Conservation (phyloP, 2,329 filamentous ascomycete genomes). For the Alternaria viburni region DNA sequence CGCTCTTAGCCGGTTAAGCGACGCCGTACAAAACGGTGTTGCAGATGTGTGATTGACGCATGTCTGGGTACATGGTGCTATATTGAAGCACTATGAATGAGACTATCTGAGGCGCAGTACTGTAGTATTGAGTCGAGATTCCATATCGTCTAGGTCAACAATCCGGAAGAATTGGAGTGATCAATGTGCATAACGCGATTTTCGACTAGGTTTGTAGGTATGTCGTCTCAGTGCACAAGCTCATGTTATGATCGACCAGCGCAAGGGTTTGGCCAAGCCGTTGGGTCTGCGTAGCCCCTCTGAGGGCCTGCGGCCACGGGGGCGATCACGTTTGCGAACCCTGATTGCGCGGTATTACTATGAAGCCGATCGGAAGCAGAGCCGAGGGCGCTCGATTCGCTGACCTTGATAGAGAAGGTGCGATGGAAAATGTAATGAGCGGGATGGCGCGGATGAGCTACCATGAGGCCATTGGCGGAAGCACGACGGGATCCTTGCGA, state of each 20-base stretch:
- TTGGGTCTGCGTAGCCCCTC: not conserved
- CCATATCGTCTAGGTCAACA: not conserved
- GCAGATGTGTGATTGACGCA: not conserved
- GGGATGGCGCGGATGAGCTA: not conserved
- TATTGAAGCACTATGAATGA: not conserved
- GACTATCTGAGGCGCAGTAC: not conserved
- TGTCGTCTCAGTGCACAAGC: not conserved
- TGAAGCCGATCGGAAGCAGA: not conserved
- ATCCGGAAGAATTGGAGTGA: not conserved
- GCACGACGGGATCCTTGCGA: not conserved
- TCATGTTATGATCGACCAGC: not conserved
- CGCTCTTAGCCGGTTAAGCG: conserved; percentile 1
- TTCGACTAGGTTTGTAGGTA: not conserved
- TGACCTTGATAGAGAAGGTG: not conserved
- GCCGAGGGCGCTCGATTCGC: not conserved
- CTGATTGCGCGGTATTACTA: not conserved
- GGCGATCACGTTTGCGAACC: not conserved
- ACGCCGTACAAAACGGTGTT: not conserved
- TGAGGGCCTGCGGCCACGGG: not conserved
- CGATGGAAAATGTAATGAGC: not conserved
- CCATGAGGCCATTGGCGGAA: not conserved
- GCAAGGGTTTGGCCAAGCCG: not conserved
- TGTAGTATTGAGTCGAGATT: not conserved
- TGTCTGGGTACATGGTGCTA: not conserved
- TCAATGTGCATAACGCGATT: not conserved